These are phyloP conservation scores for Corinectria fuckeliana DNA, from an alignment of 2,329 filamentous ascomycete species.

Conservation along the genomic window DNA sequence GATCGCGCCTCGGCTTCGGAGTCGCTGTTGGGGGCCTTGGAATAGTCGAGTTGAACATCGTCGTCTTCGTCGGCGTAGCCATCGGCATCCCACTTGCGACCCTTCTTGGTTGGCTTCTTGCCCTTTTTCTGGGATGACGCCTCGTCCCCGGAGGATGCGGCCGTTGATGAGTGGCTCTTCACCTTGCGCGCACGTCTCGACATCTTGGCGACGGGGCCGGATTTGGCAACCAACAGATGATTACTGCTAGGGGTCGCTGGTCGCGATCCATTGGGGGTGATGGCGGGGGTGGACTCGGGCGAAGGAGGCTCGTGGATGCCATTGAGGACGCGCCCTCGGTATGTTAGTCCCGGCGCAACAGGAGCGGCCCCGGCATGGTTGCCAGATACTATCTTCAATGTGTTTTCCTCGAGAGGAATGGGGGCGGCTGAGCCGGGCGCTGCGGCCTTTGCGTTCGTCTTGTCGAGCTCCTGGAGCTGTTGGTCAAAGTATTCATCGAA, in stretches of 20 bases:
- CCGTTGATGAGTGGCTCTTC: slow-evolving; percentile 69
- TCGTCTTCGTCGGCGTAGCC: slow-evolving; percentile 86
- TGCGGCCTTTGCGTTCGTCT: slow-evolving; percentile 51
- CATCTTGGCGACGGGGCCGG: slow-evolving; percentile 75
- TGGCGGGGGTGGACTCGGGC: slow-evolving; percentile 71
- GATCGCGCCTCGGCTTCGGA: slow-evolving; percentile 60
- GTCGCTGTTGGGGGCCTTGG: slow-evolving; percentile 61
- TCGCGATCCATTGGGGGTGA: slow-evolving; percentile 78
- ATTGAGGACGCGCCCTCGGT: slow-evolving; percentile 47
- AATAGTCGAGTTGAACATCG: slow-evolving; percentile 86
- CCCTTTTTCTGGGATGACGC: slow-evolving; percentile 60
- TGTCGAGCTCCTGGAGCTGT: slow-evolving; percentile 82
- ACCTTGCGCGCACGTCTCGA: slow-evolving; percentile 80
- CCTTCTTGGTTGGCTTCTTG: slow-evolving; percentile 79
- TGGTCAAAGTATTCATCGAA: slow-evolving; percentile 97
- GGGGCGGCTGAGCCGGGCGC: slow-evolving; percentile 36
- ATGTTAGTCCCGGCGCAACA: slow-evolving; percentile 48
- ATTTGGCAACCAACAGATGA: slow-evolving; percentile 73
- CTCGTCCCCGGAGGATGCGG: slow-evolving; percentile 86
- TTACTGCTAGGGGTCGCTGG: slow-evolving; percentile 74
- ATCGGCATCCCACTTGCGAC: slow-evolving; percentile 90
- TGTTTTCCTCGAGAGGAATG: slow-evolving; percentile 43
- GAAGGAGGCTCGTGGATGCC: slow-evolving; percentile 53
- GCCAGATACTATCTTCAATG: slow-evolving; percentile 38
- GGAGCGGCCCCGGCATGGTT: slow-evolving; percentile 27